phyloP scores from a whole-genome alignment of 2,329 filamentous ascomycete genomes.

The Lachnellula occidentalis region DNA sequence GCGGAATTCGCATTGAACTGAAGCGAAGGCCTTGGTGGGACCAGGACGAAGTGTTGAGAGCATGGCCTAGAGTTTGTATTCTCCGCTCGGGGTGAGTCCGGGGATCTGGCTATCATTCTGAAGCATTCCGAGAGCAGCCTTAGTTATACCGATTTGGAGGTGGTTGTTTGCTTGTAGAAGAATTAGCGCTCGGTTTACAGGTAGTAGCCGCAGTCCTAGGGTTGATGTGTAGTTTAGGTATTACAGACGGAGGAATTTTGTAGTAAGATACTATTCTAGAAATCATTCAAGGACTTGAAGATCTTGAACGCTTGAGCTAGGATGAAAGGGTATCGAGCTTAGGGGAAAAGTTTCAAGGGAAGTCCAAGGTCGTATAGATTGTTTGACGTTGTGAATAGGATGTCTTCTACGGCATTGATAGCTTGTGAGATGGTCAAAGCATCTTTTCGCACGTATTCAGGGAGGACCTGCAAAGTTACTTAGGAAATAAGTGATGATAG shows the following conservation, averaged over 20 bases:
- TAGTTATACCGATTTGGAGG: constrained; percentile 52
- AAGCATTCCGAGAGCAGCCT: constrained; percentile 59
- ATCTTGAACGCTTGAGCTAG: constrained; percentile 17
- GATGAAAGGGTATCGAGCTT: constrained; percentile 22
- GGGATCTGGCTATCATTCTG: constrained; percentile 58
- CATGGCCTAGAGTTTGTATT: constrained; percentile 63
- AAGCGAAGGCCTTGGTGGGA: constrained; percentile 55
- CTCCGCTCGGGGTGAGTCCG: constrained; percentile 52
- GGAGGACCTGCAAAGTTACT: constrained; percentile 48
- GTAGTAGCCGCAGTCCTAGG: constrained; percentile 60
- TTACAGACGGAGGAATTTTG: constrained; percentile 67
- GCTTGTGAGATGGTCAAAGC: constrained; percentile 59
- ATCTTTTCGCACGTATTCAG: constrained; percentile 59
- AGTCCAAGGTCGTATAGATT: constrained; percentile 61
- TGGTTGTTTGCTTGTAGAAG: constrained; percentile 35
- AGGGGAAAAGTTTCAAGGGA: constrained; percentile 26
- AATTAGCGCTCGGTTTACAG: constrained; percentile 50
- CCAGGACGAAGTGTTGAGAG: constrained; percentile 55
- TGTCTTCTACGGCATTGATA: constrained; percentile 55
- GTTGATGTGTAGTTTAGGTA: constrained; percentile 76
- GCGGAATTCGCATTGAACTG: constrained; percentile 61
- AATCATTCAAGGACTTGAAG: constrained; percentile 35
- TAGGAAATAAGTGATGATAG: not conserved
- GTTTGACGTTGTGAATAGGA: constrained; percentile 75
- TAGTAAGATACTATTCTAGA: constrained; percentile 41